Conservation (phyloP, 208 protist species). For the Leishmania guyanensis region DNA sequence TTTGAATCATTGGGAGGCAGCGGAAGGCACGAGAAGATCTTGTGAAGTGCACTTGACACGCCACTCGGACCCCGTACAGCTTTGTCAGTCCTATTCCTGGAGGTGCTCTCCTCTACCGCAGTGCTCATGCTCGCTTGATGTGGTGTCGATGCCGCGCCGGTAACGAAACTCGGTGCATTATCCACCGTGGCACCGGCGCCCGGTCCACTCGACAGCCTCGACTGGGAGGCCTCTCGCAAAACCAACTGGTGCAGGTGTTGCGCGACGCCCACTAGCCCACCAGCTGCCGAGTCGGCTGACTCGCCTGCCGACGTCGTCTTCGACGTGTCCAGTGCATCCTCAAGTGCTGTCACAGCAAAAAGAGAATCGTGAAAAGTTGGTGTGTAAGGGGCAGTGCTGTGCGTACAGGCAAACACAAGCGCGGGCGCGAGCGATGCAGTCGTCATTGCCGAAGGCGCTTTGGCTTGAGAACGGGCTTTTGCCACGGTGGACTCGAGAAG, state of each 20-base stretch:
- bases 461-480: not conserved
- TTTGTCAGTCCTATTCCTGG: not conserved
- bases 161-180: not conserved
- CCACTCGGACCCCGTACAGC: no score
- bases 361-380: slow-evolving; percentile 28
- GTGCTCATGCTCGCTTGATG: not conserved
- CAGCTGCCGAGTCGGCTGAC: not conserved
- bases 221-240: not conserved
- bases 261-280: not conserved
- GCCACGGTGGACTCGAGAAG: slow-evolving; percentile 16
- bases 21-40: slow-evolving; percentile 26
- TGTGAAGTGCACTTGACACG: slow-evolving; percentile 10
- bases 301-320: not conserved
- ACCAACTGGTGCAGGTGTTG: not conserved
- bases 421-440: not conserved
- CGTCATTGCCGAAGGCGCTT: not conserved
- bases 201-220: not conserved
- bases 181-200: not conserved
- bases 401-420: slow-evolving; percentile 17
- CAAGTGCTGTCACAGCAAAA: slow-evolving; percentile 19
- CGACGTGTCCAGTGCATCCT: slow-evolving; percentile 13
- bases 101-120: not conserved
- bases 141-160: not conserved
- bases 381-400: slow-evolving; percentile 28
- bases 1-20: not conserved